Conservation (phyloP, 1,139 yeast species). For the Debaryomyces subglobosus region DNA sequence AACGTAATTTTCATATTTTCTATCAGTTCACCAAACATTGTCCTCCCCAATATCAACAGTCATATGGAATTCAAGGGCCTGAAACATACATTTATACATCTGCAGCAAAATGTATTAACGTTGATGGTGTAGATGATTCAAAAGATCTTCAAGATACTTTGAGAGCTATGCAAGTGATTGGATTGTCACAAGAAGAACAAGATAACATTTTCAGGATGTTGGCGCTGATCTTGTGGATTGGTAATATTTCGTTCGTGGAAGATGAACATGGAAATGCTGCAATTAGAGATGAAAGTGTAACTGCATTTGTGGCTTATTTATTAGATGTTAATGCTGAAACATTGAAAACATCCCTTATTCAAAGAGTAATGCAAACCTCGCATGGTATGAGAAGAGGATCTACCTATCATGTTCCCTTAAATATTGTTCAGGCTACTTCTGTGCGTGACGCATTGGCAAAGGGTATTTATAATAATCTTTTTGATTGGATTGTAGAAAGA, state of each 20-base stretch:
- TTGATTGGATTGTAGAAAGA: slow-evolving; percentile 97
- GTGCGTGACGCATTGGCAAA: slow-evolving; percentile 95
- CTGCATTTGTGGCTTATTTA: slow-evolving; percentile 90
- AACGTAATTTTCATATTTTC: slow-evolving; percentile 95
- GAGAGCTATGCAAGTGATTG: slow-evolving; percentile 85
- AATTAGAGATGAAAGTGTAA: slow-evolving; percentile 82
- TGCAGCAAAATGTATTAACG: slow-evolving; percentile 82
- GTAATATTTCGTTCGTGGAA: slow-evolving; percentile 84
- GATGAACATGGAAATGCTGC: slow-evolving; percentile 86
- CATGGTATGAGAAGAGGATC: slow-evolving; percentile 92
- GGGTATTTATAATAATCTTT: slow-evolving; percentile 88
- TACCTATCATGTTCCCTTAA: slow-evolving; percentile 91
- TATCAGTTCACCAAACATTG: slow-evolving; percentile 95
- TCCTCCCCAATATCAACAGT: slow-evolving; percentile 78
- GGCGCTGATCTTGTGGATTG: slow-evolving; percentile 91
- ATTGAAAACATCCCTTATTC: slow-evolving; percentile 69
- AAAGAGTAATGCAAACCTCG: slow-evolving; percentile 85
- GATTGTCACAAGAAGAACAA: slow-evolving; percentile 78
- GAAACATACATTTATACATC: slow-evolving; percentile 91
- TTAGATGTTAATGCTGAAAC: slow-evolving; percentile 76
- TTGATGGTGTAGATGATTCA: slow-evolving; percentile 82
- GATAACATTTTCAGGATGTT: slow-evolving; percentile 86
- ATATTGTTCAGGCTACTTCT: slow-evolving; percentile 89
- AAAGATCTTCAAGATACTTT: slow-evolving; percentile 80
- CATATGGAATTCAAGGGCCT: slow-evolving; percentile 88